Conservation (phyloP, 2,329 filamentous ascomycete genomes). For the Rutstroemia sydowiana region DNA sequence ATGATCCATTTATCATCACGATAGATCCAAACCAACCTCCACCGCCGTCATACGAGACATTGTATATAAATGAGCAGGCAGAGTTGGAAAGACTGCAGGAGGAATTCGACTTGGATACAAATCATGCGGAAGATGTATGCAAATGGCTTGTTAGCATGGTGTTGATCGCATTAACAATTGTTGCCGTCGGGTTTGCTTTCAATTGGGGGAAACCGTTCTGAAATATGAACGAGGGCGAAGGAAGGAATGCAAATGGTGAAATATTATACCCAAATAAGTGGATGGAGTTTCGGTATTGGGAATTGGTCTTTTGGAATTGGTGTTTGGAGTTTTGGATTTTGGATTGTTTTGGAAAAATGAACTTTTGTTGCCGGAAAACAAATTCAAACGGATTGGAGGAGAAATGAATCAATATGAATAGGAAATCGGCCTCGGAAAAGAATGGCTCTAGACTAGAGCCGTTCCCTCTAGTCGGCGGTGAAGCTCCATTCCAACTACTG, state of each 20-base stretch:
- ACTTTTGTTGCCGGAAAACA: neutral
- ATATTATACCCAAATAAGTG: neutral
- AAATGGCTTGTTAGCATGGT: slow-evolving; percentile 28
- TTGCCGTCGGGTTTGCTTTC: slow-evolving; percentile 24
- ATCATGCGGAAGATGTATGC: slow-evolving; percentile 22
- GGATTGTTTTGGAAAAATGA: too few species aligned
- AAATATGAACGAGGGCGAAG: neutral
- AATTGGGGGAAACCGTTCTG: slow-evolving; percentile 21
- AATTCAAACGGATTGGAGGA: too few species aligned
- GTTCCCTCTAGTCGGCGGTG: too few species aligned
- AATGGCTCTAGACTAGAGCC: too few species aligned
- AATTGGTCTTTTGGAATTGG: slow-evolving; percentile 1
- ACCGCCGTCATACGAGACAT: slow-evolving; percentile 24
- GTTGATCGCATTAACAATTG: slow-evolving; percentile 23
- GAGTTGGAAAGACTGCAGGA: slow-evolving; percentile 18
- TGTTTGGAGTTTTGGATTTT: slow-evolving; percentile 1
- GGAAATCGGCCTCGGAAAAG: too few species aligned
- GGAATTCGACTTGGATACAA: slow-evolving; percentile 16
- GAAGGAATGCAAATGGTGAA: too few species aligned
- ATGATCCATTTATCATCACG: slow-evolving; percentile 24
- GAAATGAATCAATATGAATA: too few species aligned
- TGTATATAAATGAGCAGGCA: slow-evolving; percentile 15
- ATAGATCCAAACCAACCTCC: slow-evolving; percentile 18
- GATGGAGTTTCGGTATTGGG: neutral
- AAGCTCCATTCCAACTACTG: too few species aligned